phyloP scores from a whole-genome alignment of 257 asterid genomes.

The Solanum tarijense region DNA sequence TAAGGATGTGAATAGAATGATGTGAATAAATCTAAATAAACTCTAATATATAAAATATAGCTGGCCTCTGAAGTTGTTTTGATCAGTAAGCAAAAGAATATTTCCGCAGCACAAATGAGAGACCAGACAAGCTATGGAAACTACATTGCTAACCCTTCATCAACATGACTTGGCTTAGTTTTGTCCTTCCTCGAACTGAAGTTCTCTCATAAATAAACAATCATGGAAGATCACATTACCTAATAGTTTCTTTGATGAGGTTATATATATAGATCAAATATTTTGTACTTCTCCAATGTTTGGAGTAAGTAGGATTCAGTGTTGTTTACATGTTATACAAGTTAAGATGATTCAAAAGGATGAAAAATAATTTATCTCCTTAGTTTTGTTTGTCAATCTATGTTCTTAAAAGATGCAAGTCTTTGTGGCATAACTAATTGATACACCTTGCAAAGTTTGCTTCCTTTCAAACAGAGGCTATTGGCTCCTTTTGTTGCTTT shows the following conservation, averaged over 20 bases:
- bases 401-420: background rate
- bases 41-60: background rate
- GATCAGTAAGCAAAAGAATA: background rate
- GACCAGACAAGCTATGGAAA: background rate
- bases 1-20: background rate
- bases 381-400: background rate
- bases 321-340: background rate
- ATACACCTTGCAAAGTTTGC: background rate
- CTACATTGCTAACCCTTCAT: background rate
- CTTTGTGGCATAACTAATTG: background rate
- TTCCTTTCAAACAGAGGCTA: background rate
- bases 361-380: background rate
- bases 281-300: background rate
- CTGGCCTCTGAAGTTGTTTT: background rate
- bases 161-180: background rate
- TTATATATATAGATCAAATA: background rate
- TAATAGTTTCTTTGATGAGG: background rate
- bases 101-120: background rate
- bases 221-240: background rate
- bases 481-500: background rate
- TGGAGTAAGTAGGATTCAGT: background rate
- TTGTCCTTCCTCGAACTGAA: background rate
- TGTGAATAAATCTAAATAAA: background rate
- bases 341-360: background rate
- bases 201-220: background rate